These are phyloP conservation scores for Beauveria bassiana DNA, from an alignment of 2,329 filamentous ascomycete species.

Conservation along the genomic window DNA sequence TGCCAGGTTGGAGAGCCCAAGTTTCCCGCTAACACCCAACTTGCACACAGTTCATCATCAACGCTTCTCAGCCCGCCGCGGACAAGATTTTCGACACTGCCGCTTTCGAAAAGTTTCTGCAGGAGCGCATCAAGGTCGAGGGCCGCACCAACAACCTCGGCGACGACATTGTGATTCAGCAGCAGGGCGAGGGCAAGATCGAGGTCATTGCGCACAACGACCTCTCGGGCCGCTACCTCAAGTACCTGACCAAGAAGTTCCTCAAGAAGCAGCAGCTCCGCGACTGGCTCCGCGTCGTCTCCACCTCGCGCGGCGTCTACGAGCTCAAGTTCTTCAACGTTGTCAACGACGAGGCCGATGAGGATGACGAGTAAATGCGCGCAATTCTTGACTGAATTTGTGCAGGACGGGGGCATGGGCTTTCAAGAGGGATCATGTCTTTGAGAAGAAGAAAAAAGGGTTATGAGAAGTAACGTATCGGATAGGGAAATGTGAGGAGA, in stretches of 20 bases:
- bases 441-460: not conserved
- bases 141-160: slow-evolving; percentile 97
- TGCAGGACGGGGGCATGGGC: not conserved
- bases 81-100: slow-evolving; percentile 99
- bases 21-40: slow-evolving; percentile 11
- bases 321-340: slow-evolving; percentile 99
- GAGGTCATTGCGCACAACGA: slow-evolving; percentile 96
- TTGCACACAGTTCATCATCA: slow-evolving; percentile 89
- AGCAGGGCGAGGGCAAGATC: slow-evolving; percentile 93
- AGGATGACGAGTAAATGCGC: slow-evolving; percentile 83
- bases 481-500: not conserved
- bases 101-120: slow-evolving; percentile 99
- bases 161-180: slow-evolving; percentile 82
- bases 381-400: slow-evolving; percentile 13
- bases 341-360: slow-evolving; percentile 94
- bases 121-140: slow-evolving; percentile 99
- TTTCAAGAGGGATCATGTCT: not conserved
- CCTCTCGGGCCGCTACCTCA: slow-evolving; percentile 97
- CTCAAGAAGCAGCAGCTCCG: slow-evolving; percentile 99
- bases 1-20: not conserved
- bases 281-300: slow-evolving; percentile 99
- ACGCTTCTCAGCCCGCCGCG: slow-evolving; percentile 93
- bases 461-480: not conserved
- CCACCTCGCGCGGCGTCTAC: slow-evolving; percentile 96
- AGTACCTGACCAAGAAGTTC: slow-evolving; percentile 99